Evolutionary conservation across 345 rosid genomes (phyloP), one percentile per base, ranked within the genome.

Genomic region (Syzygium oleosum): DNA sequence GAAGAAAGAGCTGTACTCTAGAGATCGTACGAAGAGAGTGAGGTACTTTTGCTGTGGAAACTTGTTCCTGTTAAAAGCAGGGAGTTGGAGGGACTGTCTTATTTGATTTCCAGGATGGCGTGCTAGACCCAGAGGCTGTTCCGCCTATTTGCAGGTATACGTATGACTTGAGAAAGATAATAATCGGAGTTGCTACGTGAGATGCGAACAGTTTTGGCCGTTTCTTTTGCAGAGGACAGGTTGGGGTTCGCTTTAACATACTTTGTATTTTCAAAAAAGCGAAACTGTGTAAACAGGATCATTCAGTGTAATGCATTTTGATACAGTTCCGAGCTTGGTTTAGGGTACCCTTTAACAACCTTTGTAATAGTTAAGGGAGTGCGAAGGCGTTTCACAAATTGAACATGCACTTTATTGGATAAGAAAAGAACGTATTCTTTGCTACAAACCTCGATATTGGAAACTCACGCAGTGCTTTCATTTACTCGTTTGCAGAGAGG

Each of bases 1-100:
- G 88, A 93, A 91, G 91, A 91, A 85, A 91, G 91, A 91, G 87
- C 85, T 89, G 86, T 94, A 92, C 90, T 90, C 93, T 3, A 90
- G 94, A 5, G 92, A 93, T 49, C 5, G 51, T 27, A 61, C 85
- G 49, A 85, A 86, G 22, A 83, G 52, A 63, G 94, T 88, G 25
- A 91, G 92, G 85, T 91, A 78, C 56, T 88, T 85, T 52, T 68
- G 89, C 58, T 91, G 89, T 86, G 38, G 73, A n/a, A 34, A 61
- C 17, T n/a, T 61, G 73, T 61, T 61, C 73, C 9, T 0, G 38
- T 6, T 8, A 61, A n/a, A 61, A 61, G 73, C 38, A n/a, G 38
- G 19, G 9, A n/a, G 19, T 29, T 61, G 73, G 73, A 61, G 16
- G 17, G 73, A 61, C 17, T 15, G 19, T n/a, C 34, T 1, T n/a